These are phyloP conservation scores for Medicago truncatula DNA, from an alignment of 306 rosid species.

Conservation along the genomic window MtrunA17r5.0-ANR NC_053048.1:10132501-10133000, in stretches of 20 bases:
- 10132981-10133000: constrained; percentile 31
- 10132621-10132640: background rate
- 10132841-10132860: constrained; percentile 59
- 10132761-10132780: constrained; percentile 88
- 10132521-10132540: too few species aligned
- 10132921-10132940: constrained; percentile 30
- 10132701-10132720: constrained; percentile 95
- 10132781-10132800: constrained; percentile 77
- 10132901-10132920: background rate
- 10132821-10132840: constrained; percentile 86
- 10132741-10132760: constrained; percentile 91
- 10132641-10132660: background rate
- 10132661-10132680: constrained; percentile 54
- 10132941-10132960: constrained; percentile 31
- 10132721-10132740: constrained; percentile 81
- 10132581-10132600: too few species aligned
- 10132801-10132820: constrained; percentile 86
- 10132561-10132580: too few species aligned
- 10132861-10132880: background rate
- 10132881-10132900: background rate
- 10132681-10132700: constrained; percentile 87
- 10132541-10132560: too few species aligned
- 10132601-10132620: too few species aligned
- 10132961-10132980: constrained; percentile 40
- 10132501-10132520: too few species aligned